These are phyloP conservation scores for Blumeriella jaapii DNA, from an alignment of 2,329 filamentous ascomycete species.

Conservation along the genomic window DNA sequence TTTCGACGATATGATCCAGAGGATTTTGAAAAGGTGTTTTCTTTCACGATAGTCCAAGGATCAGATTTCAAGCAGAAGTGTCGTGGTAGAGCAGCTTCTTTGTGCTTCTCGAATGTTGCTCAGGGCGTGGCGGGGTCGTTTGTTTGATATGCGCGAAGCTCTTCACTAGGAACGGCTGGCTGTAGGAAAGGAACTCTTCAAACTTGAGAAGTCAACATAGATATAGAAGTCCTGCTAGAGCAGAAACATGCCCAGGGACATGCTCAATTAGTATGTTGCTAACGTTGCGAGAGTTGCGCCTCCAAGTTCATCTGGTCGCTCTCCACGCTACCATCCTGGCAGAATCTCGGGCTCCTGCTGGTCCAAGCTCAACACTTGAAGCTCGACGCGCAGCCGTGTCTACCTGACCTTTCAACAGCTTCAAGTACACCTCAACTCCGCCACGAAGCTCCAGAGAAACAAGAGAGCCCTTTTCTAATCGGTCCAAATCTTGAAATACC, in stretches of 20 bases:
- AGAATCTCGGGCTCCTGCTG: constrained; percentile 4
- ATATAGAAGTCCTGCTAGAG: too few relatives aligned
- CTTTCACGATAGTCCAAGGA: too few relatives aligned
- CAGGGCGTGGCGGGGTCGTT: constrained; percentile 21
- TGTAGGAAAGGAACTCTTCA: neutral
- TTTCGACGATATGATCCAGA: too few relatives aligned
- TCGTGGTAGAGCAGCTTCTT: constrained; percentile 12
- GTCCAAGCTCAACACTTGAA: constrained; percentile 9
- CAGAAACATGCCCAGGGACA: neutral
- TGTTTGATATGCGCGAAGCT: constrained; percentile 5
- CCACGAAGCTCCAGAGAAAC: constrained; percentile 11
- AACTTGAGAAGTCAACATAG: too few relatives aligned
- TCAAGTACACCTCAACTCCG: constrained; percentile 10
- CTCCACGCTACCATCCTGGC: neutral
- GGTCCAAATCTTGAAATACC: constrained; percentile 3
- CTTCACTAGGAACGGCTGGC: neutral
- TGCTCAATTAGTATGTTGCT: too few relatives aligned
- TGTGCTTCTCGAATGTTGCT: constrained; percentile 22
- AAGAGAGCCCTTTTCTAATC: constrained; percentile 4
- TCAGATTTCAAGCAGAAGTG: neutral
- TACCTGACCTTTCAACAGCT: constrained; percentile 20
- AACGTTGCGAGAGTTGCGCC: too few relatives aligned
- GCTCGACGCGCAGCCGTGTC: constrained; percentile 26
- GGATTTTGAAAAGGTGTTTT: too few relatives aligned
- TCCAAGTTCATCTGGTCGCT: too few relatives aligned